Evolutionary conservation across 2,329 filamentous ascomycete species (phyloP).

Genomic region (Emergomyces africanus): DNA sequence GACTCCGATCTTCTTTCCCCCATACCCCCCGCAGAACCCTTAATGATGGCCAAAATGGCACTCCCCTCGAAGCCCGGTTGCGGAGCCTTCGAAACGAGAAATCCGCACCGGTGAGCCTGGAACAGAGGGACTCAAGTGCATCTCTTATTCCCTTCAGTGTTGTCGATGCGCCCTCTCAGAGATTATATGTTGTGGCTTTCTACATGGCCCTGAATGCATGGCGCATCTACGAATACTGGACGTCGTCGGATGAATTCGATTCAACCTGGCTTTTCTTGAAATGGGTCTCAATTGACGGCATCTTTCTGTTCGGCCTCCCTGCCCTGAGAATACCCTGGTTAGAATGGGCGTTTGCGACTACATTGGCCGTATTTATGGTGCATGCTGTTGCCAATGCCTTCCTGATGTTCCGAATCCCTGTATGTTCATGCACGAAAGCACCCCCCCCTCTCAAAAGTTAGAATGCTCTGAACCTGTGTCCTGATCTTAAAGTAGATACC

Average conservation of each 20-base stretch:
- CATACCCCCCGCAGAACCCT: conserved; percentile 46
- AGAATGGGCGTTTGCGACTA: conserved; percentile 69
- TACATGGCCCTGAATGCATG: conserved; percentile 67
- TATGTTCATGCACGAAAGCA: conserved; percentile 29
- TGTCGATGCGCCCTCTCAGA: conserved; percentile 81
- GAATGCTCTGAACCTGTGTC: not conserved
- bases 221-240: conserved; percentile 77
- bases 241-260: conserved; percentile 66
- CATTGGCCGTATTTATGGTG: conserved; percentile 55
- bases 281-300: conserved; percentile 77
- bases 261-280: conserved; percentile 89
- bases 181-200: conserved; percentile 71
- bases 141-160: conserved; percentile 71
- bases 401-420: conserved; percentile 83
- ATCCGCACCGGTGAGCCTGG: conserved; percentile 12
- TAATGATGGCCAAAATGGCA: conserved; percentile 17
- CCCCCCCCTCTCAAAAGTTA: not conserved
- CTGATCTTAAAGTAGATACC: conserved; percentile 45
- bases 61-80: conserved; percentile 12
- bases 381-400: conserved; percentile 68
- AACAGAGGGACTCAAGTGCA: conserved; percentile 16
- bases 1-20: conserved; percentile 70
- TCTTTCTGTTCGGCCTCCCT: conserved; percentile 78
- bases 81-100: conserved; percentile 1
- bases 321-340: conserved; percentile 90